phyloP scores from a whole-genome alignment of 768 basidiomycete genomes.

The Kwoniella sp. region DNA sequence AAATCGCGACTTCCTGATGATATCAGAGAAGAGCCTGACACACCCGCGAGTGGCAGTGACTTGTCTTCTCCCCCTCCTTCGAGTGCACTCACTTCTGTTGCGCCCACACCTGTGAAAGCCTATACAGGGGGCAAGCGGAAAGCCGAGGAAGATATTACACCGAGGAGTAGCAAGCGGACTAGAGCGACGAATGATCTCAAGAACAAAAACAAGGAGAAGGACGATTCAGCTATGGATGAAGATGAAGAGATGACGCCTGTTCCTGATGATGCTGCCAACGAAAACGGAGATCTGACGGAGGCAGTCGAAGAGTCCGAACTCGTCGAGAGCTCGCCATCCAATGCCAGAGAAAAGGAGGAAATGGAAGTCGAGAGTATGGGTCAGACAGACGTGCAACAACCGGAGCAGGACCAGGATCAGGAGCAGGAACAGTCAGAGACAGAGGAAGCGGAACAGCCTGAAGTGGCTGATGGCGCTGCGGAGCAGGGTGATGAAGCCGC shows the following conservation, averaged over 20 bases:
- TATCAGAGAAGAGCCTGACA: not conserved
- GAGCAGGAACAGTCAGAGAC: not conserved
- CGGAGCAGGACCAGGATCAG: not conserved
- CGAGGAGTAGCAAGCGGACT: not conserved
- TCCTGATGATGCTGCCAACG: not conserved
- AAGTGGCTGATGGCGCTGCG: not conserved
- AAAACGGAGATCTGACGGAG: not conserved
- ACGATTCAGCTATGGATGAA: constrained; percentile 4
- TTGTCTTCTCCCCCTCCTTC: constrained; percentile 22
- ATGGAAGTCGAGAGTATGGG: not conserved
- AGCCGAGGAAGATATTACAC: not conserved
- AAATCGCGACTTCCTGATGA: not conserved
- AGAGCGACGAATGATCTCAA: not conserved
- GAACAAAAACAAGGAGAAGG: constrained; percentile 4
- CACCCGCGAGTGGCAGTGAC: constrained; percentile 13
- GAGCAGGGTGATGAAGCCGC: not conserved
- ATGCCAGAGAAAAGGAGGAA: not conserved
- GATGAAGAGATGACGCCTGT: constrained; percentile 17
- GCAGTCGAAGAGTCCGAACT: not conserved
- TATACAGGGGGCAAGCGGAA: not conserved
- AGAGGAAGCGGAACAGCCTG: not conserved
- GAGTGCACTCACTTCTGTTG: constrained; percentile 13
- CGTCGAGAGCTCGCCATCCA: not conserved
- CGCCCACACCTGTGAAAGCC: constrained; percentile 10
- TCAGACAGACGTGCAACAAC: not conserved